Evolutionary conservation across 768 basidiomycete genomes (phyloP).

Genomic region (Serendipita vermifera): DNA sequence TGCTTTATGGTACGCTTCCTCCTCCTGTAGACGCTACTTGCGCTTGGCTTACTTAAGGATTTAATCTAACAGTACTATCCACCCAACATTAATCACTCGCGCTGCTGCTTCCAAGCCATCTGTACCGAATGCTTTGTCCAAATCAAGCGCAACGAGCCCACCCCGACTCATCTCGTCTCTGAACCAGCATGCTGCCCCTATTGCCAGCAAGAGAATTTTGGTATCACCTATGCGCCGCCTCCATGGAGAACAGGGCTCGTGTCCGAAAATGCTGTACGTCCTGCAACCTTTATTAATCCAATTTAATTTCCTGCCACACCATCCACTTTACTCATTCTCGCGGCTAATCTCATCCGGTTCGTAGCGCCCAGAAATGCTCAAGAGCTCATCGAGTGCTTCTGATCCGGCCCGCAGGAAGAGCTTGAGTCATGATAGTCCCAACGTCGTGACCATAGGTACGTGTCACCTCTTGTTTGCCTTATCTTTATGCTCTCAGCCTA

Average conservation of each 20-base stretch:
- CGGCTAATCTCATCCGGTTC: neutral
- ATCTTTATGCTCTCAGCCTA: slow-evolving; percentile 9
- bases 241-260: slow-evolving; percentile 70
- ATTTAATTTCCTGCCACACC: too few species aligned
- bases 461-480: slow-evolving; percentile 12
- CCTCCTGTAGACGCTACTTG: slow-evolving; percentile 15
- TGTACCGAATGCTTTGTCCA: slow-evolving; percentile 99
- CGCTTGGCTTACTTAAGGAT: slow-evolving; percentile 17
- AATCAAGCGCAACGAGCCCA: slow-evolving; percentile 93
- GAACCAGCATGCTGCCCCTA: slow-evolving; percentile 97
- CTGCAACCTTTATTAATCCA: neutral
- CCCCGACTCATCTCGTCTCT: slow-evolving; percentile 86
- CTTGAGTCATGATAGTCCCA: slow-evolving; percentile 70
- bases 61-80: slow-evolving; percentile 71
- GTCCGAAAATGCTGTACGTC: neutral
- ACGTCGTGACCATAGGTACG: slow-evolving; percentile 83
- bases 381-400: slow-evolving; percentile 4
- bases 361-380: slow-evolving; percentile 12
- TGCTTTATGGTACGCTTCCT: slow-evolving; percentile 74
- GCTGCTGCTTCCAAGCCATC: slow-evolving; percentile 97
- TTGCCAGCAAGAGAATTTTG: slow-evolving; percentile 96
- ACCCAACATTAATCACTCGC: slow-evolving; percentile 88
- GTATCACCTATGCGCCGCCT: slow-evolving; percentile 75
- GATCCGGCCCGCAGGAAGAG: slow-evolving; percentile 56
- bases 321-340: too few species aligned